These are phyloP conservation scores for Wickerhamiella nectarea DNA, from an alignment of 805 yeast species.

Conservation along the genomic window DNA sequence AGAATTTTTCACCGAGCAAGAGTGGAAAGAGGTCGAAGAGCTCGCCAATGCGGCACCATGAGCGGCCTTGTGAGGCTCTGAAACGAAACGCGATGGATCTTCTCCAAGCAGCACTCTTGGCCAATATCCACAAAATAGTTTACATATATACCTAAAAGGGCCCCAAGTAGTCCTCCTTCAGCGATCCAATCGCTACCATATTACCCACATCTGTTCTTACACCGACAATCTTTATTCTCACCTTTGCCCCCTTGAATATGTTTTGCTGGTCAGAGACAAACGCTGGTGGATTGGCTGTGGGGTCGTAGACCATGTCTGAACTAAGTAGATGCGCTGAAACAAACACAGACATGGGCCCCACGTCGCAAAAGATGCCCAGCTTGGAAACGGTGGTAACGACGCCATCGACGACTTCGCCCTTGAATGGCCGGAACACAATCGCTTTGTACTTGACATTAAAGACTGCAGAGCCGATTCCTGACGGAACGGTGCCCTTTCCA, in stretches of 20 bases:
- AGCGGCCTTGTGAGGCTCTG: no score
- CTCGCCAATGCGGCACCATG: no score
- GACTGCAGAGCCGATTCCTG: slow-evolving; percentile 88
- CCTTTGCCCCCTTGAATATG: slow-evolving; percentile 85
- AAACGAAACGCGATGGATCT: no score
- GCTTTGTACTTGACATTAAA: slow-evolving; percentile 94
- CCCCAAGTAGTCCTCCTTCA: slow-evolving; percentile 94
- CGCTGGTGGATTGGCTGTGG: slow-evolving; percentile 97
- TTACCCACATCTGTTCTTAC: slow-evolving; percentile 95
- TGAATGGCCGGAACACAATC: slow-evolving; percentile 95
- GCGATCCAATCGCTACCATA: slow-evolving; percentile 93
- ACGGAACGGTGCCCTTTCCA: slow-evolving; percentile 83
- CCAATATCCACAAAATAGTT: no score
- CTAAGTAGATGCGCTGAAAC: slow-evolving; percentile 93
- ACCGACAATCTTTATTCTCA: slow-evolving; percentile 90
- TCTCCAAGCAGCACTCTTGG: no score
- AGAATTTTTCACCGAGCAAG: neutral
- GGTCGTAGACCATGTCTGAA: slow-evolving; percentile 81
- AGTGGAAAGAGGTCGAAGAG: neutral
- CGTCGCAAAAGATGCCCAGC: slow-evolving; percentile 97
- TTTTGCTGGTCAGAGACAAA: slow-evolving; percentile 90
- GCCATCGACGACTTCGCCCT: slow-evolving; percentile 97
- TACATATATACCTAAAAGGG: no score
- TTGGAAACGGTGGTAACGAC: slow-evolving; percentile 84
- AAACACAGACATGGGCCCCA: slow-evolving; percentile 90